A percentile compares a stretch with the other conserved stretches of the same genome.
Evolutionary conservation across 2,329 filamentous ascomycete species (phyloP).

Genomic region (Phialocephala sp.): DNA sequence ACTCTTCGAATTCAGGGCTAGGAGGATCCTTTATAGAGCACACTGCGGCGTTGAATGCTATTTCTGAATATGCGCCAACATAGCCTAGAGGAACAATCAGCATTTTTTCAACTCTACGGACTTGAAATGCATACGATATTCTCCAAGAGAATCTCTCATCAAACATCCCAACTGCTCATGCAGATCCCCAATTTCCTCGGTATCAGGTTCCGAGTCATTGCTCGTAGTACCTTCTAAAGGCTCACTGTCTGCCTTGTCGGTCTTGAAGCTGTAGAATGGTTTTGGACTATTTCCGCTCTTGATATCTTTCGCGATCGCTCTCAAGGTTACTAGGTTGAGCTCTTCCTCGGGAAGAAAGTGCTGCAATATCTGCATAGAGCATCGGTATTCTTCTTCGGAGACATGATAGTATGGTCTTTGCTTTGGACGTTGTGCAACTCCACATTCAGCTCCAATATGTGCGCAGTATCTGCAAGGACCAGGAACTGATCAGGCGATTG

Average conservation of each 20-base stretch:
- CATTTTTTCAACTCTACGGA: neutral
- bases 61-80: conserved; percentile 32
- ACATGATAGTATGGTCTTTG: conserved; percentile 34
- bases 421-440: conserved; percentile 26
- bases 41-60: conserved; percentile 34
- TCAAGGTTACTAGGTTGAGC: conserved; percentile 26
- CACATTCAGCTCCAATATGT: conserved; percentile 30
- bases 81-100: conserved; percentile 22
- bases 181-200: conserved; percentile 31
- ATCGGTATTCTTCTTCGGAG: conserved; percentile 34
- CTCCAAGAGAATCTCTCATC: conserved; percentile 32
- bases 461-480: conserved; percentile 33
- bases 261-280: conserved; percentile 1
- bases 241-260: conserved; percentile 10
- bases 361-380: conserved; percentile 29
- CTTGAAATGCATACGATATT: conserved; percentile 28
- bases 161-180: conserved; percentile 32
- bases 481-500: conserved; percentile 17
- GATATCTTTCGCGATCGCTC: conserved; percentile 25
- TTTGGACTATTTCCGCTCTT: conserved; percentile 17
- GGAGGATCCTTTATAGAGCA: conserved; percentile 30
- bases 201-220: conserved; percentile 21
- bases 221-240: conserved; percentile 9
- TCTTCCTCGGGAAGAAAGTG: conserved; percentile 30
- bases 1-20: conserved; percentile 27